These are phyloP conservation scores for Globisporangium ultimum DNA, from an alignment of 352 stramenopile genomes.

Conservation along the genomic window DNA sequence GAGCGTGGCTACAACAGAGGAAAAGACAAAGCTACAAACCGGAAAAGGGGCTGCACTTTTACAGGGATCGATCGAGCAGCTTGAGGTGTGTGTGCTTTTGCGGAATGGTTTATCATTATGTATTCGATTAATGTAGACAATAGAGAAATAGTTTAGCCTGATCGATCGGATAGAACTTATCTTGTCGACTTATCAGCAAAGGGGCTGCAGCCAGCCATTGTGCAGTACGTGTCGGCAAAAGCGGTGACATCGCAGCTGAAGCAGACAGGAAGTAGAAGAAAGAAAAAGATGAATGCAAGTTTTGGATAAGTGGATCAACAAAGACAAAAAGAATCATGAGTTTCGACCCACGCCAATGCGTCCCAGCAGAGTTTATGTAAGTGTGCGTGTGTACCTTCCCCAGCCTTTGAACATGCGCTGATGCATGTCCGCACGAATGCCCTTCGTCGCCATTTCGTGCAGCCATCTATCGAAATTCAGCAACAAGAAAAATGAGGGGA, in stretches of 20 bases:
- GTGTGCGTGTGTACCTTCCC: slow-evolving; percentile 40
- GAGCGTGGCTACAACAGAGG: slow-evolving; percentile 4
- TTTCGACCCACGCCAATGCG: slow-evolving; percentile 1
- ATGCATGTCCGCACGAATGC: slow-evolving; percentile 70
- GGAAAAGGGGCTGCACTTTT: too few species aligned
- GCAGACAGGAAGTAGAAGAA: slow-evolving; percentile 4
- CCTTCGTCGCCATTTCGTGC: slow-evolving; percentile 63
- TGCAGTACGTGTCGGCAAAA: slow-evolving; percentile 83
- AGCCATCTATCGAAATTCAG: slow-evolving; percentile 41
- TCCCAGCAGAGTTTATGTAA: neutral
- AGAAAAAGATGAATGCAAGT: slow-evolving; percentile 3
- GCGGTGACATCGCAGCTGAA: slow-evolving; percentile 77
- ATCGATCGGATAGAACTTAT: slow-evolving; percentile 19
- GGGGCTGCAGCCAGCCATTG: slow-evolving; percentile 80
- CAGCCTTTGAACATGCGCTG: slow-evolving; percentile 81
- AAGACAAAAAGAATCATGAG: neutral
- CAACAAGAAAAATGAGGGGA: neutral
- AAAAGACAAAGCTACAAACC: neutral
- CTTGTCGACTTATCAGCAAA: slow-evolving; percentile 83
- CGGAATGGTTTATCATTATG: slow-evolving; percentile 14
- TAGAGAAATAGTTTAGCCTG: slow-evolving; percentile 13
- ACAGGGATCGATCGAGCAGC: neutral
- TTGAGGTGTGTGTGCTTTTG: slow-evolving; percentile 8
- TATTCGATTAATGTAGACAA: slow-evolving; percentile 19
- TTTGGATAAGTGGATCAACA: slow-evolving; percentile 5